Evolutionary conservation across 1,139 yeast species (phyloP).

Genomic region (Pichia sp.): DNA sequence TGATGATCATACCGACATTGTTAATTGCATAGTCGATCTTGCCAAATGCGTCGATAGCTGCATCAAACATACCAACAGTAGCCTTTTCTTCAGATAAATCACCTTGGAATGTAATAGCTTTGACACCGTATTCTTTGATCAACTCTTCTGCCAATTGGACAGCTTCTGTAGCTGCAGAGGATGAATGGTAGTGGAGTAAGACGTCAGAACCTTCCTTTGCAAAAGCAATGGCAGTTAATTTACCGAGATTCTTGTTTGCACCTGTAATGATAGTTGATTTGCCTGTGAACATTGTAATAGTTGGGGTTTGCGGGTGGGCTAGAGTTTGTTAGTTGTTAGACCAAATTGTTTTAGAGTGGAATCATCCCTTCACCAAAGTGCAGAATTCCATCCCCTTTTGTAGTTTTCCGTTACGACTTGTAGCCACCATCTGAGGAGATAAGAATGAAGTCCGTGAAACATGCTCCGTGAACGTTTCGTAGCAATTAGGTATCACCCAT

Average conservation of each 20-base stretch:
- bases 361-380: too few relatives aligned
- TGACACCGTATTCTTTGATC: constrained; percentile 34
- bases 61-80: constrained; percentile 42
- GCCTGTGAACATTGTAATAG: constrained; percentile 42
- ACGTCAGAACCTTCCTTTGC: constrained; percentile 56
- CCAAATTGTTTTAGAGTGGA: too few relatives aligned
- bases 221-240: constrained; percentile 52
- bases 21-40: constrained; percentile 63
- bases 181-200: constrained; percentile 55
- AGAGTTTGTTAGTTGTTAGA: too few relatives aligned
- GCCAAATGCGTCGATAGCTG: constrained; percentile 43
- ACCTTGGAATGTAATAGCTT: constrained; percentile 47
- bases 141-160: constrained; percentile 43
- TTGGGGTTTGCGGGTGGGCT: too few relatives aligned
- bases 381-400: too few relatives aligned
- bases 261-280: constrained; percentile 63
- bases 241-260: constrained; percentile 67
- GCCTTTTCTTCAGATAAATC: constrained; percentile 44
- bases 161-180: constrained; percentile 38
- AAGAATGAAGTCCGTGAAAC: too few relatives aligned
- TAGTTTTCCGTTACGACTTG: too few relatives aligned
- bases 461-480: too few relatives aligned
- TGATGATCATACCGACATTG: constrained; percentile 65
- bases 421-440: too few relatives aligned
- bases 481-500: too few relatives aligned